Evolutionary conservation across 768 basidiomycete species (phyloP).

Genomic region (Amanita jacksonii): DNA sequence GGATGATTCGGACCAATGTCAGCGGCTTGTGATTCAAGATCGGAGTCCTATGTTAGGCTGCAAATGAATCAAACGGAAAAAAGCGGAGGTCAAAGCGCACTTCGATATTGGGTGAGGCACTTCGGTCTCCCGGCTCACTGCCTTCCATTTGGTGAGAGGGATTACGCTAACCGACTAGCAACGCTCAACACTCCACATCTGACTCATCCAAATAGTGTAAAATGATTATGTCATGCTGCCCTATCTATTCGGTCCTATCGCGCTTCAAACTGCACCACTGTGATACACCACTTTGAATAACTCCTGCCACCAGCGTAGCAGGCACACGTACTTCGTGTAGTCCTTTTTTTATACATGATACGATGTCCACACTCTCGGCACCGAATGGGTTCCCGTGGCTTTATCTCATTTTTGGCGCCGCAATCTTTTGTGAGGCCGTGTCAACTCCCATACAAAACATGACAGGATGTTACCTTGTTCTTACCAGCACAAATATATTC

Average conservation of each 20-base stretch:
- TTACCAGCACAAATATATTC: slow-evolving; percentile 83
- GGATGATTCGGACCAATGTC: slow-evolving; percentile 27
- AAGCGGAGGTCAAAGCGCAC: slow-evolving; percentile 18
- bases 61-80: slow-evolving; percentile 3
- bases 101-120: slow-evolving; percentile 55
- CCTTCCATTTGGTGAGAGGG: slow-evolving; percentile 44
- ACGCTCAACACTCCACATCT: slow-evolving; percentile 1
- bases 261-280: slow-evolving; percentile 83
- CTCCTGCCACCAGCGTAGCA: background rate
- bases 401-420: slow-evolving; percentile 87
- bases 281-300: background rate
- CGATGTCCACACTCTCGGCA: slow-evolving; percentile 96
- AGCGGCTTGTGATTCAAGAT: slow-evolving; percentile 44
- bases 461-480: slow-evolving; percentile 11
- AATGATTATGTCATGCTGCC: slow-evolving; percentile 7
- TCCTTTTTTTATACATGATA: slow-evolving; percentile 98
- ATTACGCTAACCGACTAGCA: slow-evolving; percentile 28
- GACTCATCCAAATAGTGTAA: slow-evolving; percentile 14
- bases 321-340: slow-evolving; percentile 69
- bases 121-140: slow-evolving; percentile 46
- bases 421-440: no score
- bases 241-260: slow-evolving; percentile 34
- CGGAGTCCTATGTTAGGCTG: slow-evolving; percentile 44
- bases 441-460: slow-evolving; percentile 12
- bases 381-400: slow-evolving; percentile 84